Base-by-base conservation (phyloP, 192 early-diverging fungal species). In the Ramicandelaber brevisporus region DNA sequence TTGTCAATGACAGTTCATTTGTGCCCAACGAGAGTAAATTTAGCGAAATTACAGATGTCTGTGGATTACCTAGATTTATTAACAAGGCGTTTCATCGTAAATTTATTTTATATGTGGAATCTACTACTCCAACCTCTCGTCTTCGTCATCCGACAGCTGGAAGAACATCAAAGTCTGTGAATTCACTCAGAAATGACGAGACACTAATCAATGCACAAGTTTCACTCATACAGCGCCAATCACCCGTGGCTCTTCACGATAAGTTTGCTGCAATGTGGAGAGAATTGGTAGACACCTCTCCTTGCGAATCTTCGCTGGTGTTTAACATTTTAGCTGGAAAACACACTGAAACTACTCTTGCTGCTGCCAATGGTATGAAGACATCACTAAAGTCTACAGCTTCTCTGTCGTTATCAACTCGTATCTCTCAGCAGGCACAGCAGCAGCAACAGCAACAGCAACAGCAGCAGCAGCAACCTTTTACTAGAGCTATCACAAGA, bases 1-100 rank as follows among this genome's bases (percentile, higher is more conserved):
- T n/a, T n/a, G n/a, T n/a, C n/a, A n/a, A n/a, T 44, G 47, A 40
- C 27, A 18, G 44, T 39, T 42, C 44, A 27, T 59, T 59, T 44
- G 56, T 50, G 3, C 40, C 43, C 1, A 44, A 41, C 10, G 58
- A 60, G 37, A 40, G 36, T 0, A 55, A 56, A 21, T 63, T 68
- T 53, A 34, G 44, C 10, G 34, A 42, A 18, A 49, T 68, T 15
- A 68, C 56, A n/a, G 41, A 26, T 3, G 32, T 36, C 34, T 76
- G 73, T 27, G 61, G 50, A 5, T 36, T 76, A 27, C 73, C 73
- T 7, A 57, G 65, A 10, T 76, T 63, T 37, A 60, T 64, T 37
- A 76, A 72, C 38, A 41, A 63, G n/a, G 73, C 63, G 16, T 36
- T 76, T 33, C 72, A 68, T 31, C 50, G 50, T 4, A 50, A 46